A percentile compares a stretch with the other conserved stretches of the same genome.
Conservation (phyloP, 805 yeast species). For the Wickerhamiella siamensis region DNA sequence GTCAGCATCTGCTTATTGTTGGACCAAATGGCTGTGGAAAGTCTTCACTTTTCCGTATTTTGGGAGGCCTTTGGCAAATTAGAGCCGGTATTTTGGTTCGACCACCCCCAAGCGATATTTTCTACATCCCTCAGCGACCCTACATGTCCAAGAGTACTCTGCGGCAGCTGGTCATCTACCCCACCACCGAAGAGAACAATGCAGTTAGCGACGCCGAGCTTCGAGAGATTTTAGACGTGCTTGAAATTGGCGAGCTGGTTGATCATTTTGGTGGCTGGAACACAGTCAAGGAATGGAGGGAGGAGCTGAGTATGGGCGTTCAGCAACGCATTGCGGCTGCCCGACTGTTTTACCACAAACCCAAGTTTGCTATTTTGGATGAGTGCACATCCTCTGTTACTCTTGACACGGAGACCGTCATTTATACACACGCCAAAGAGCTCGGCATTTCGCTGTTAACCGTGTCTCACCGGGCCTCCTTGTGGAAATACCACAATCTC, state of each 20-base stretch:
- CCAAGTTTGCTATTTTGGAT: slow-evolving; percentile 86
- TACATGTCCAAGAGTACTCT: slow-evolving; percentile 69
- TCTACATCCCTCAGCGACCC: slow-evolving; percentile 86
- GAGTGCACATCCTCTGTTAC: slow-evolving; percentile 94
- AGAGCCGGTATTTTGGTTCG: slow-evolving; percentile 40
- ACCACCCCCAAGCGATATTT: slow-evolving; percentile 54
- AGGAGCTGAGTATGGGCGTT: slow-evolving; percentile 76
- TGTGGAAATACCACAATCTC: slow-evolving; percentile 82
- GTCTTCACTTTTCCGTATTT: slow-evolving; percentile 75
- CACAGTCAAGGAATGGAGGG: slow-evolving; percentile 68
- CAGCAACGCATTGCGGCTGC: slow-evolving; percentile 92
- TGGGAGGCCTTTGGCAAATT: slow-evolving; percentile 92
- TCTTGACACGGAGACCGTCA: slow-evolving; percentile 75
- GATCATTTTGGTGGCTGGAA: slow-evolving; percentile 44
- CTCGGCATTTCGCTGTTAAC: slow-evolving; percentile 72
- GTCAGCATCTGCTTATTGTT: slow-evolving; percentile 74
- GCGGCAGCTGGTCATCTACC: slow-evolving; percentile 81
- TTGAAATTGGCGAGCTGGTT: slow-evolving; percentile 24
- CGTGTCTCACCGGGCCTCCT: slow-evolving; percentile 81
- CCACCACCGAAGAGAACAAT: slow-evolving; percentile 48
- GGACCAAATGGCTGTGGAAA: slow-evolving; percentile 97
- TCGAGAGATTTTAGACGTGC: slow-evolving; percentile 23
- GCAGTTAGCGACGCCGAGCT: slow-evolving; percentile 24
- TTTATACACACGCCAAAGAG: slow-evolving; percentile 70
- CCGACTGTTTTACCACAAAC: slow-evolving; percentile 76